Evolutionary conservation across 371 early-diverging fungal genomes (phyloP), one percentile per base, ranked within the genome.

Genomic region (Rhizopus delemar): DNA sequence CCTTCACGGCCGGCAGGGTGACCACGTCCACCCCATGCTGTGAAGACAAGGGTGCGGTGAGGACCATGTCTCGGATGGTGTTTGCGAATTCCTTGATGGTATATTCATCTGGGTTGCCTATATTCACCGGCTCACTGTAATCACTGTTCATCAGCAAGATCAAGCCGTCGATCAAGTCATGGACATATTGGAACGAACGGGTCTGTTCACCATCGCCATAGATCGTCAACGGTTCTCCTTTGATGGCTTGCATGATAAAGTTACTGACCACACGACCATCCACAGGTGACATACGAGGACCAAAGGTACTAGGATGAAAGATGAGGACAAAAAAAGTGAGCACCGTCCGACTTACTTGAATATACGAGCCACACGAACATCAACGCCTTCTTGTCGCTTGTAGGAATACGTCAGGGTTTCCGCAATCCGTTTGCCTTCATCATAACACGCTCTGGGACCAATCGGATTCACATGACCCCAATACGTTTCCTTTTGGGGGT

Each of bases 231-330:
- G 87, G 81, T 59, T 92, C 84, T 3, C 90, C 90, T 36, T 84
- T 81, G 32, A 94, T 71, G 0, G 93, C 91, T 70, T 93, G 93
- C 75, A 90, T 89, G 63, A 94, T 90, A 66, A 94, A 94, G 69
- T 94, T 94, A 71, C 87, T 87, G n/a, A 94, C 92, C 7, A 94
- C 94, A 8, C 94, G 80, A 12, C 94, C 94, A 67, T 94, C 94
- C 33, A 89, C 84, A 51, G 84, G 88, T 62, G 91, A 91, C 94
- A 94, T 94, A 31, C 93, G 82, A 8, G 94, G 94, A 8, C 93
- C 94, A 74, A 84, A 11, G 16, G 38, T 41, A 54, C 46, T 32
- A 32, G 22, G 3, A 1, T 33, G 16, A 28, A 9, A 51, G 16
- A 53, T 13, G 16, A 31, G 13, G 15, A 5, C 29, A 9, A 32